Evolutionary conservation across 2,329 filamentous ascomycete genomes (phyloP), one percentile per base, ranked within the genome.

Genomic region (Fusarium fujikuroi): DNA sequence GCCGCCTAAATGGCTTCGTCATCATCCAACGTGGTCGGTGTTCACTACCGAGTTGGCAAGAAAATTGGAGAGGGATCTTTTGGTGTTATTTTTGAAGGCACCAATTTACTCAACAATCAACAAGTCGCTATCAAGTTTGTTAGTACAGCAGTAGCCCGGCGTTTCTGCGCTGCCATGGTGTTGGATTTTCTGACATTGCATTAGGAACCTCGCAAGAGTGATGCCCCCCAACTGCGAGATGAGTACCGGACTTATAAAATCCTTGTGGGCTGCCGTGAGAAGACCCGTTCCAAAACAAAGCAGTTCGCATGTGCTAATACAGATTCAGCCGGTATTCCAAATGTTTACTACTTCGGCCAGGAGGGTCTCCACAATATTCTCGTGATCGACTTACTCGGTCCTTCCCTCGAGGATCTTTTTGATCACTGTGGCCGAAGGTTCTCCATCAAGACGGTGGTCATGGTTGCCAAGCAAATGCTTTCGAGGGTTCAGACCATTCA

Each of bases 221-320:
- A 99, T 86, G 96, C 96, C 81, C 96, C 96, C 65, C 96, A 99
- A 84, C 86, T 99, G 76, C 92, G 96, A 84, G 96, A 99, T 89
- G 96, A 99, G 84, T 99, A 99, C 84, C 91, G 96, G 80, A 99
- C 96, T 69, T 99, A 99, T 88, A 99, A 99, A 88, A 98, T 99
- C 79, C 91, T 99, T 77, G 96, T 98, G 76, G 96, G 96, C 82
- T 99, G 96, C 87, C 95, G 96, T 99, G 87, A 93, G 96, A 72
- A 71, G 46, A 37, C 21, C 40, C 39, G 14, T 52, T 44, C 9
- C 47, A 12, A 54, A 18, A 23, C 21, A 23, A n/a, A 19, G 93
- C 66, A 53, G 60, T 65, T 36, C 32, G 10, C 30, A 10, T 71
- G 74, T 63, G 78, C 78, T 77, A 66, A 78, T 44, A 49, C 32